Base-by-base conservation (phyloP, 179 eudicot genomes). In the Vitellaria paradoxa region DNA sequence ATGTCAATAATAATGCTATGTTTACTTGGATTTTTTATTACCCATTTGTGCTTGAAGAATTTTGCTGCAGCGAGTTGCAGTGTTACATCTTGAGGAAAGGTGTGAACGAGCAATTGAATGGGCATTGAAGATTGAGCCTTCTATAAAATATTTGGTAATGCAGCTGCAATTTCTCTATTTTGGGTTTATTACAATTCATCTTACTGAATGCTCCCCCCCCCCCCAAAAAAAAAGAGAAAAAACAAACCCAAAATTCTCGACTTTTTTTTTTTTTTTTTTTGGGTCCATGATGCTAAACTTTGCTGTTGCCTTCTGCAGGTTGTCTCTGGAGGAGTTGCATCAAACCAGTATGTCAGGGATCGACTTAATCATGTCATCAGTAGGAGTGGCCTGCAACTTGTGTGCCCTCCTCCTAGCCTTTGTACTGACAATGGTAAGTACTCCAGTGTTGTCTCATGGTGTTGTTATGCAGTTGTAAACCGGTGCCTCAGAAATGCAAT, bases 391-490 rank as follows among this genome's bases (percentile, higher is more conserved):
- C 80, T 96, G 71, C 82, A 84, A 79, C 98, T 96, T 81, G 89
- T 93, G 72, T 96, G 99, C 82, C 99, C 99, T 81, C 99, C 99
- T 76, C 99, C 99, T 77, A 89, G 90, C 82, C 94, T 96, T 73
- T 96, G 99, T 82, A 96, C 99, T 7, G 99, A 96, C 82, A 96
- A 96, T 80, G 99, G 99, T 92, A 77, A 77, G 81, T 78, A 65
- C 69, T 65, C n/a, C 26, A 21, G 49, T 78, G 26, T 70, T 24
- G 12, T 64, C 45, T 15, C 45, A n/a, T 66, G 6, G 30, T 18
- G 23, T 68, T 9, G 21, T 24, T 18, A 42, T 70, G 40, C 24
- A 49, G 49, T 65, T n/a, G 79, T 66, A 42, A 49, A 65, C 18
- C 15, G 42, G 23, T 7, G 56, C 61, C 21, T 45, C 21, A 40